Conservation (phyloP, 2,329 filamentous ascomycete genomes). For the Didymellaceae sp. region DNA sequence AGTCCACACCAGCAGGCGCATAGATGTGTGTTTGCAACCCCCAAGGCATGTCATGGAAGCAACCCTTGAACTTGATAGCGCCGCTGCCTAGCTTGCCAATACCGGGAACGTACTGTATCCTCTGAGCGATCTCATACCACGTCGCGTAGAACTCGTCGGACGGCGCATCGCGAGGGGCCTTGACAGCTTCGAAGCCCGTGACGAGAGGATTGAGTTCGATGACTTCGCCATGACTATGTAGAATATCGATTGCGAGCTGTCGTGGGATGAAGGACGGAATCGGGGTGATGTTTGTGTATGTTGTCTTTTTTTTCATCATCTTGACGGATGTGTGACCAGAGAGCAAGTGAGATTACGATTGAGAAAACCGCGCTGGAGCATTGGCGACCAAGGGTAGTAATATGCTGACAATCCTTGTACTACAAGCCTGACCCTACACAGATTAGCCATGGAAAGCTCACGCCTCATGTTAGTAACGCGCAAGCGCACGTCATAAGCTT, state of each 20-base stretch:
- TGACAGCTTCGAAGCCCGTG: slow-evolving; percentile 66
- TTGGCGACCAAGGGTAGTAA: slow-evolving; percentile 6
- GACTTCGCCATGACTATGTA: slow-evolving; percentile 73
- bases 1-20: slow-evolving; percentile 69
- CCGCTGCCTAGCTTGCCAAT: slow-evolving; percentile 69
- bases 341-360: neutral
- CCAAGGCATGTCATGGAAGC: slow-evolving; percentile 76
- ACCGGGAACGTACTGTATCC: slow-evolving; percentile 72
- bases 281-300: slow-evolving; percentile 72
- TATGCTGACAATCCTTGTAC: slow-evolving; percentile 15
- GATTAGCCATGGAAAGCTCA: slow-evolving; percentile 12
- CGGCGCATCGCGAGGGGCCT: slow-evolving; percentile 70
- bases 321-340: slow-evolving; percentile 25
- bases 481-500: slow-evolving; percentile 15
- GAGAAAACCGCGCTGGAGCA: neutral
- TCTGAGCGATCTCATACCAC: slow-evolving; percentile 75
- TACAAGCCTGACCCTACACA: slow-evolving; percentile 10
- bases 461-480: slow-evolving; percentile 2
- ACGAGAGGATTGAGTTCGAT: slow-evolving; percentile 75
- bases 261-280: slow-evolving; percentile 74
- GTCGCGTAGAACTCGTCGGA: slow-evolving; percentile 75
- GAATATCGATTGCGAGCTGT: slow-evolving; percentile 74
- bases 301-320: slow-evolving; percentile 63
- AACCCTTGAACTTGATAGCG: slow-evolving; percentile 72
- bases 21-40: slow-evolving; percentile 75